These are phyloP conservation scores for Galerina marginata DNA, from an alignment of 768 basidiomycete species.

Conservation along the genomic window DNA sequence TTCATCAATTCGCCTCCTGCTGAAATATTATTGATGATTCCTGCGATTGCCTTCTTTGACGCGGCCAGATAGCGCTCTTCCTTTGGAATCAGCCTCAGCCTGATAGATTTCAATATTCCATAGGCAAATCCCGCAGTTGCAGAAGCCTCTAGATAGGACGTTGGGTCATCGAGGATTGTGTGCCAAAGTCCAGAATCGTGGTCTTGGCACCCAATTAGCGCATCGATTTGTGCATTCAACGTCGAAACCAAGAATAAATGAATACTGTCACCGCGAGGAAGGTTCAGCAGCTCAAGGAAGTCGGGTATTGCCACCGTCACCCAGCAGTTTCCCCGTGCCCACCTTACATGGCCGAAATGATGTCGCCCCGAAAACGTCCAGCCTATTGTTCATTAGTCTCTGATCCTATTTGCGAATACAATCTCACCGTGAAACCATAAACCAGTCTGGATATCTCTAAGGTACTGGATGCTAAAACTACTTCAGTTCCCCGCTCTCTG, in stretches of 20 bases:
- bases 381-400: slow-evolving; percentile 25
- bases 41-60: slow-evolving; percentile 46
- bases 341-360: too few relatives aligned
- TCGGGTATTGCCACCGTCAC: slow-evolving; percentile 29
- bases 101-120: slow-evolving; percentile 48
- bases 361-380: slow-evolving; percentile 32
- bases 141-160: slow-evolving; percentile 56
- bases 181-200: slow-evolving; percentile 39
- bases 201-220: slow-evolving; percentile 51
- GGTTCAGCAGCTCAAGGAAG: slow-evolving; percentile 27
- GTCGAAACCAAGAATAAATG: slow-evolving; percentile 22
- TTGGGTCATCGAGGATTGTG: slow-evolving; percentile 38
- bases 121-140: slow-evolving; percentile 55
- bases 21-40: slow-evolving; percentile 49
- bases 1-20: slow-evolving; percentile 50
- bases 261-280: slow-evolving; percentile 46
- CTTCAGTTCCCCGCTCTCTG: not conserved
- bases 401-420: not conserved
- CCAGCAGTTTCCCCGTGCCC: slow-evolving; percentile 56
- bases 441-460: slow-evolving; percentile 48
- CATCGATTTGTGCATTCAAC: slow-evolving; percentile 49
- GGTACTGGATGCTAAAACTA: slow-evolving; percentile 44
- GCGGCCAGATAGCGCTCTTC: slow-evolving; percentile 43
- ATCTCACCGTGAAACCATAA: slow-evolving; percentile 53
- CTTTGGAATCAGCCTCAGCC: slow-evolving; percentile 47